Conservation (phyloP, 768 basidiomycete species). For the Phlegmacium glaucopus region DNA sequence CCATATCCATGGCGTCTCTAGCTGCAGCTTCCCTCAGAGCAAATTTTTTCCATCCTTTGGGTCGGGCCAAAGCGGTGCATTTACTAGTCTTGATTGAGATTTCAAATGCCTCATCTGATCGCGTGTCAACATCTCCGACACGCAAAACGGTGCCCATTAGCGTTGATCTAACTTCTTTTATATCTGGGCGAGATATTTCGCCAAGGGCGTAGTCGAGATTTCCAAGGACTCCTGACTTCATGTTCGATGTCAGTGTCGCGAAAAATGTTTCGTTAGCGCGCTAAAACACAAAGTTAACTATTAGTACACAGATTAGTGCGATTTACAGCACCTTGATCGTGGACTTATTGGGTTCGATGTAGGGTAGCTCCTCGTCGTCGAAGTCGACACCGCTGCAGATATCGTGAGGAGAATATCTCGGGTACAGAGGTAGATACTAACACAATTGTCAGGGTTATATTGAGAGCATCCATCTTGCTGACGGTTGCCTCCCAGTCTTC, state of each 20-base stretch:
- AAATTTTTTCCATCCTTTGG: slow-evolving; percentile 81
- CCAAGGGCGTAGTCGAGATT: slow-evolving; percentile 64
- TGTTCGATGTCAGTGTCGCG: slow-evolving; percentile 17
- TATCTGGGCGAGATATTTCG: slow-evolving; percentile 58
- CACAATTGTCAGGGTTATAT: slow-evolving; percentile 69
- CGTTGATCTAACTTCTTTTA: slow-evolving; percentile 65
- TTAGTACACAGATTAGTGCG: background rate
- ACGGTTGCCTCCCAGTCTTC: slow-evolving; percentile 75
- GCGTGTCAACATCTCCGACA: slow-evolving; percentile 70
- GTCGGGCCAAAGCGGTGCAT: slow-evolving; percentile 65
- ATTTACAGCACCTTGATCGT: slow-evolving; percentile 57
- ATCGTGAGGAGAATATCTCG: slow-evolving; percentile 1
- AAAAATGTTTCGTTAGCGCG: slow-evolving; percentile 76
- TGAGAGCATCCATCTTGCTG: slow-evolving; percentile 57
- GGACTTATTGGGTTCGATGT: slow-evolving; percentile 65
- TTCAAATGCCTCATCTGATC: slow-evolving; percentile 69
- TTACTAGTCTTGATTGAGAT: slow-evolving; percentile 76
- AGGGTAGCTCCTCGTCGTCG: slow-evolving; percentile 66
- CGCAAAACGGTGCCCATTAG: slow-evolving; percentile 64
- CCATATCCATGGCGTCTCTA: slow-evolving; percentile 33
- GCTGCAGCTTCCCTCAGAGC: slow-evolving; percentile 34
- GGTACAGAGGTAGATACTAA: slow-evolving; percentile 28
- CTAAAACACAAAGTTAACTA: slow-evolving; percentile 31
- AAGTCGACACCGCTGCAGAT: slow-evolving; percentile 80
- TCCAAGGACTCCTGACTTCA: slow-evolving; percentile 53